Evolutionary conservation across 1,284 basidiomycete species (phyloP).

Genomic region (Moesziomyces aphidis): DNA sequence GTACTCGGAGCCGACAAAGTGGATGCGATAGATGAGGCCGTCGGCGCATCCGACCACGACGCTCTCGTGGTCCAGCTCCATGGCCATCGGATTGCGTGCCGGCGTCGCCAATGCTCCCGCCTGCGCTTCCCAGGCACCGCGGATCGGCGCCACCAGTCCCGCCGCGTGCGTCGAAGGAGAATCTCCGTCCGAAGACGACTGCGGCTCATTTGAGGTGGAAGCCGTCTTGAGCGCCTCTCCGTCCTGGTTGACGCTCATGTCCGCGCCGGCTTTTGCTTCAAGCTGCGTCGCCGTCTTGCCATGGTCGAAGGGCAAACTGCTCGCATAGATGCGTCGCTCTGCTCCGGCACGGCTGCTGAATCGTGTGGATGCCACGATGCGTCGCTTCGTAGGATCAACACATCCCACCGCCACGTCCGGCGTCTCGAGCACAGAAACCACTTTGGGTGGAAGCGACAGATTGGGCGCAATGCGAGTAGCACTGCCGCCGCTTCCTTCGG

Average conservation of each 20-base stretch:
- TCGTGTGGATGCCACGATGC: conserved; percentile 84
- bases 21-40: conserved; percentile 56
- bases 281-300: conserved; percentile 39
- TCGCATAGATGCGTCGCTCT: conserved; percentile 71
- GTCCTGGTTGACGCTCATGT: not conserved
- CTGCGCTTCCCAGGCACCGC: conserved; percentile 54
- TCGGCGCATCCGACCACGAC: conserved; percentile 59
- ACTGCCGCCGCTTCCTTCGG: not conserved
- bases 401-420: conserved; percentile 59
- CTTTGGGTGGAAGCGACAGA: conserved; percentile 41
- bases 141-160: conserved; percentile 36
- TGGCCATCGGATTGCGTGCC: conserved; percentile 57
- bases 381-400: conserved; percentile 69
- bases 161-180: not conserved
- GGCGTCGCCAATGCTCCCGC: conserved; percentile 37
- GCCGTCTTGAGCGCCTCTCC: not conserved
- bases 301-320: conserved; percentile 49
- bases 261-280: not conserved
- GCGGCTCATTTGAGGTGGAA: no score
- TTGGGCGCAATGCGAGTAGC: conserved; percentile 57
- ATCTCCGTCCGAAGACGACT: not conserved
- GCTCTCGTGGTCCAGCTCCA: conserved; percentile 59
- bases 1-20: conserved; percentile 55
- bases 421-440: conserved; percentile 51
- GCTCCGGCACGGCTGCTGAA: conserved; percentile 84